phyloP scores from a whole-genome alignment of 495 filamentous ascomycete species.

The Podospora anserina region DNA sequence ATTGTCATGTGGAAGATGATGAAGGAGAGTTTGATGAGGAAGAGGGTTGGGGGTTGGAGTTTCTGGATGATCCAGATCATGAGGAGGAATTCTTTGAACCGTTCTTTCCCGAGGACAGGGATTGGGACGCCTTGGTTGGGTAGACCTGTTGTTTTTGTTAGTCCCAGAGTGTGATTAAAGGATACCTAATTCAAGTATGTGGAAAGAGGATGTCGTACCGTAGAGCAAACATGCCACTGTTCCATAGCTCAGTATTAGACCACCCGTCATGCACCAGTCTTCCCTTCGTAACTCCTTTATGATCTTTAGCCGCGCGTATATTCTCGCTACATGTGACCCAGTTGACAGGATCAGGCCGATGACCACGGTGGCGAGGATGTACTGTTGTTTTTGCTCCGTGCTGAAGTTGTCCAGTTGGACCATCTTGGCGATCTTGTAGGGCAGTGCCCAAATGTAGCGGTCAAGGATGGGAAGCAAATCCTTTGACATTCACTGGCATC shows the following conservation, averaged over 20 bases:
- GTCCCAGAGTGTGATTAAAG: too few species aligned
- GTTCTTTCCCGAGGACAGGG: not conserved
- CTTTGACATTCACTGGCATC: not conserved
- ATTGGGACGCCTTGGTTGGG: slow-evolving; percentile 7
- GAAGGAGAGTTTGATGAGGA: slow-evolving; percentile 18
- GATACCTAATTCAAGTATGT: not conserved
- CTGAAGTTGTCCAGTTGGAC: slow-evolving; percentile 17
- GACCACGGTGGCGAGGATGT: slow-evolving; percentile 12
- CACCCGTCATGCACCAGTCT: slow-evolving; percentile 16
- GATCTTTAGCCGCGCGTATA: slow-evolving; percentile 11
- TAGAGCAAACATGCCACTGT: slow-evolving; percentile 9
- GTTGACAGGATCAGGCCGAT: slow-evolving; percentile 16
- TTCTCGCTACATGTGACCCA: not conserved
- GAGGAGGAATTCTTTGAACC: not conserved
- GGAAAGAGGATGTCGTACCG: not conserved
- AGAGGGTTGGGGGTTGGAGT: slow-evolving; percentile 19
- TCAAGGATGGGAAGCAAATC: not conserved
- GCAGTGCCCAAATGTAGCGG: not conserved
- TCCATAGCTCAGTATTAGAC: slow-evolving; percentile 13
- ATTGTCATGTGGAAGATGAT: slow-evolving; percentile 18
- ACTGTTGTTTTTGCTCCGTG: slow-evolving; percentile 11
- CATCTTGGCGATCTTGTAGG: not conserved
- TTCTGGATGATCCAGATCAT: slow-evolving; percentile 19
- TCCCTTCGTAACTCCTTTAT: slow-evolving; percentile 8
- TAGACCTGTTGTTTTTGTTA: not conserved